Evolutionary conservation across 2,329 filamentous ascomycete genomes (phyloP), one percentile per base, ranked within the genome.

Genomic region (Lasiodiplodia citricola): DNA sequence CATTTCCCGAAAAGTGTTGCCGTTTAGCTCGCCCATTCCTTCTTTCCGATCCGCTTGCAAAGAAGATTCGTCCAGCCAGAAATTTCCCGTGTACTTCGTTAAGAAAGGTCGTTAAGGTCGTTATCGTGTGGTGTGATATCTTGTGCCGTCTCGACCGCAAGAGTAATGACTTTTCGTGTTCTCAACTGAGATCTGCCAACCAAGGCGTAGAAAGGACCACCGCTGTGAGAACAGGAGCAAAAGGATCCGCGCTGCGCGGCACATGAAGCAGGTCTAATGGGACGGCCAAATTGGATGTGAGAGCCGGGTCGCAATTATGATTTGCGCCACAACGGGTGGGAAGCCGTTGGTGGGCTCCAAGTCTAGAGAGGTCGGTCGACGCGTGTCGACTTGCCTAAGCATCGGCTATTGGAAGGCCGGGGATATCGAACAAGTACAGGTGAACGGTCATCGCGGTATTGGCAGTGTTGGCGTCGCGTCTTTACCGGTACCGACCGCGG

Each of bases 401-500:
- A 6, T n/a, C 14, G 28, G 31, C 8, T 25, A 7, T 28, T 6
- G 6, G 23, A 14, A 28, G 16, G 58, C 25, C 44, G 51, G 25
- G n/a, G 28, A 18, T 47, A 21, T 37, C 28, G 58, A 51, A 21
- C 41, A 63, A 51, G 25, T 37, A 63, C 44, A 35, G 44, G 11
- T 18, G 44, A 51, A 35, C 25, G 23, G 5, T 23, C 28, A 38
- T 52, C 31, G 31, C 21, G 11, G 11, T 51, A 13, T 65, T 25
- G 63, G 18, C n/a, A 21, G 35, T n/a, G 28, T 31, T 44, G 8
- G 31, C 2, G 13, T n/a, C 10, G 18, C 51, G 70, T 73, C 10
- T 64, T 31, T 76, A 80, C 71, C 77, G 74, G 68, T 80, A 81
- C 47, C 80, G 77, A 31, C 79, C 76, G 66, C 76, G 75, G 63